Evolutionary conservation across 78 protist genomes (phyloP).

Genomic region (Dictyostelium capitatum): DNA sequence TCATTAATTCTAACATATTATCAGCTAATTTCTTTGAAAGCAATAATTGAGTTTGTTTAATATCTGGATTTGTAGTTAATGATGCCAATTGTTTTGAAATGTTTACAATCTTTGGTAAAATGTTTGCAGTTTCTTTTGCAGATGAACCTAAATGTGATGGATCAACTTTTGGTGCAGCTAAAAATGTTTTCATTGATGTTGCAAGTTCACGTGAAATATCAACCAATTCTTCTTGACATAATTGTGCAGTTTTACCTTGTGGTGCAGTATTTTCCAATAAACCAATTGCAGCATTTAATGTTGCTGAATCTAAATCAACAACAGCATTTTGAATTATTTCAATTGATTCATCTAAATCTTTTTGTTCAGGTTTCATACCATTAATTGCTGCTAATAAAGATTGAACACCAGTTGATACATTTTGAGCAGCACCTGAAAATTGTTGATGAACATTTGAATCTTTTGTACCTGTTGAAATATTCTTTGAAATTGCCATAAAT

Average conservation of each 20-base stretch:
- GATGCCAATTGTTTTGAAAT: constrained; percentile 74
- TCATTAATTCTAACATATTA: constrained; percentile 81
- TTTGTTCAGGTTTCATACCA: constrained; percentile 80
- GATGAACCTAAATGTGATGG: constrained; percentile 65
- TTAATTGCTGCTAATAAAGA: constrained; percentile 58
- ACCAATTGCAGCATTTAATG: constrained; percentile 80
- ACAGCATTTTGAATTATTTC: constrained; percentile 81
- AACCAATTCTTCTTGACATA: constrained; percentile 77
- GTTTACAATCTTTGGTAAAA: constrained; percentile 73
- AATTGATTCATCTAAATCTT: constrained; percentile 77
- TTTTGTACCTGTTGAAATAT: constrained; percentile 39
- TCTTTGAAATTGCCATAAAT: constrained; percentile 62
- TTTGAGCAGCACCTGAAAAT: constrained; percentile 50
- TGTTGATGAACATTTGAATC: constrained; percentile 77
- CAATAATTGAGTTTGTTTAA: constrained; percentile 73
- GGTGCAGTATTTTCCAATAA: constrained; percentile 82
- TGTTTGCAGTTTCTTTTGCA: constrained; percentile 79
- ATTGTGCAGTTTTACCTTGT: constrained; percentile 81
- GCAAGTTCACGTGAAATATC: constrained; percentile 69
- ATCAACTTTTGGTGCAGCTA: constrained; percentile 72
- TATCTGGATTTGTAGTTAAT: constrained; percentile 66
- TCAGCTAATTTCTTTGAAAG: constrained; percentile 74
- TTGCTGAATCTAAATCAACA: constrained; percentile 79
- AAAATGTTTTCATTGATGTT: constrained; percentile 64
- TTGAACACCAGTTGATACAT: constrained; percentile 65